Conservation (phyloP, 2,329 filamentous ascomycete genomes). For the Exophiala aquamarina region DNA sequence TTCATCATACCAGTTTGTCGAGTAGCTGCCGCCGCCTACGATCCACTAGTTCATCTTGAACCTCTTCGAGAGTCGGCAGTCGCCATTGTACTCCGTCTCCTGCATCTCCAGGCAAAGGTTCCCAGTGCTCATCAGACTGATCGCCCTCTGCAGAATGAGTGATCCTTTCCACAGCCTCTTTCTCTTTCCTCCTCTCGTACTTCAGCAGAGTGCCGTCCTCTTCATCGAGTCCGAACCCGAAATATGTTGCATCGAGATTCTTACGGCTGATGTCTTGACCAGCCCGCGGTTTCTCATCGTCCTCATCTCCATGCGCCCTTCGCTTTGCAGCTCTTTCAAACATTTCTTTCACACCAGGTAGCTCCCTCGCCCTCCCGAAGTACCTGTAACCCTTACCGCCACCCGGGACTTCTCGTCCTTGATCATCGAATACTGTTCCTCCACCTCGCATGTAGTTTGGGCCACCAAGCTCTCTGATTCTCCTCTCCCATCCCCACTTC, state of each 20-base stretch:
- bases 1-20: conserved; percentile 64
- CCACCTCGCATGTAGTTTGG: conserved; percentile 90
- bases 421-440: conserved; percentile 70
- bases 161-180: conserved; percentile 72
- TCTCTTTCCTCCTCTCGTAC: conserved; percentile 82
- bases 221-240: conserved; percentile 90
- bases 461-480: conserved; percentile 92
- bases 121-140: conserved; percentile 69
- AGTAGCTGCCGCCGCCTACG: conserved; percentile 78
- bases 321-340: conserved; percentile 74
- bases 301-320: conserved; percentile 65
- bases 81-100: conserved; percentile 82
- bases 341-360: conserved; percentile 94
- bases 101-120: conserved; percentile 79
- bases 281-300: conserved; percentile 50
- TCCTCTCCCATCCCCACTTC: conserved; percentile 98
- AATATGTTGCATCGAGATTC: conserved; percentile 90
- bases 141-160: conserved; percentile 57
- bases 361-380: conserved; percentile 83
- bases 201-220: conserved; percentile 78
- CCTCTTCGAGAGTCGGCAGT: conserved; percentile 82
- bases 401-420: conserved; percentile 65
- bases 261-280: conserved; percentile 45
- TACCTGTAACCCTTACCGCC: conserved; percentile 91
- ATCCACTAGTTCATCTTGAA: conserved; percentile 91